Base-by-base conservation (phyloP, 805 yeast species). In the Candida germanica region DNA sequence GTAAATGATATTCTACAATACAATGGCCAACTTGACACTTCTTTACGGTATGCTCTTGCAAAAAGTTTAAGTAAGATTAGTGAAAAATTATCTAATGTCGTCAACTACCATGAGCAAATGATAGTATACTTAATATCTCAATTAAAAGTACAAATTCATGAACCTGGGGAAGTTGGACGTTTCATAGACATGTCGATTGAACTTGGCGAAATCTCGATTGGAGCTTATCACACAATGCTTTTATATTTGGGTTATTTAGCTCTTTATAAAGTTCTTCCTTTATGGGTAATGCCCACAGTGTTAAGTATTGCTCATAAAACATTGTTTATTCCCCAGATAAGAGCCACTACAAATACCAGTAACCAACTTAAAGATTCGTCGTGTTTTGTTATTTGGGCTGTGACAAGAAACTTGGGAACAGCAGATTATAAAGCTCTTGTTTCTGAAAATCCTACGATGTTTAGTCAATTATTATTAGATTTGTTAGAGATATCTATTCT, bases 381-480 rank as follows among this genome's bases (percentile, higher is more conserved):
- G 0, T 84, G 94, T 56, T 89, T 83, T 50, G 76, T 85, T 0
- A 59, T 78, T n/a, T 89, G 98, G 98, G 75, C 95, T 0, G 36
- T 83, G 12, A 69, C 76, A 23, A 69, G 83, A 44, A 59, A 60
- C 51, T 48, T 60, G 38, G 27, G 36, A 28, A 39, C 43, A 0
- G 24, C 33, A 0, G 50, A 49, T 6, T 41, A 65, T 3, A 12
- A 25, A 14, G 8, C 13, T 10, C 15, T 37, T 10, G 29, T 20
- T 5, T 3, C 5, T 1, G 22, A 17, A 8, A 30, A 43, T 20
- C 36, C 40, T 6, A n/a, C 11, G 3, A 51, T 56, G 47, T 38
- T 61, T 38, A 44, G 43, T 7, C 36, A 32, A 3, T 39, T 50
- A 5, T 59, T 55, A 25, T 49, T 40, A 13, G 66, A 69, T 45